Evolutionary conservation across 2,329 filamentous ascomycete species (phyloP), one percentile per base, ranked within the genome.

Genomic region (Stylonectria norvegica): DNA sequence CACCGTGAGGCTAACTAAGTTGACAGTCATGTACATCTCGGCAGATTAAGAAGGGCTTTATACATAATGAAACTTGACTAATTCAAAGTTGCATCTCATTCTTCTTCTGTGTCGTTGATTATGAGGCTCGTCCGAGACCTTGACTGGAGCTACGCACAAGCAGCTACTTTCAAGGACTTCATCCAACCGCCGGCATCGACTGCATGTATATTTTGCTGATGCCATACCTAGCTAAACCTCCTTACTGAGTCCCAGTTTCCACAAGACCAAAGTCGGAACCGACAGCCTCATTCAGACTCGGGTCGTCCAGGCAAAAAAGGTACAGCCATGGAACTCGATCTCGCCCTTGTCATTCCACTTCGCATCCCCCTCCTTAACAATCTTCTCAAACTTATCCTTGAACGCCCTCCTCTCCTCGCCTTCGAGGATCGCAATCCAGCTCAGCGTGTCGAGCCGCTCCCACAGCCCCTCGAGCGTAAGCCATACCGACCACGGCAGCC

Each of bases 11-110:
- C 51, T 58, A 37, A 59, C 40, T 1, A 9, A 5, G 4, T 15
- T 27, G 5, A 16, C 23, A 85, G 81, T 85, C 43, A 85, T 84
- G 80, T 85, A 85, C 55, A 85, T 85, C 50, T 82, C 80, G 18
- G 80, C 80, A 45, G 80, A 83, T 56, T 77, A 66, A 66, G 69
- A 48, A 63, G 38, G 30, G 22, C 6, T 39, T 45, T 16, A 37
- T 37, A 34, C 36, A 47, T 42, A 37, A 48, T 50, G 42, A 49
- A 50, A 46, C 40, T 36, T 32, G 27, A 30, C 15, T 30, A 30
- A 30, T 15, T 30, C 12, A 33, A 46, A 34, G 28, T 47, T 42
- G 32, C 44, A 34, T 30, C 31, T 42, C 27, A 32, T 45, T 38
- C 33, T 30, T 36, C 15, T 20, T 20, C n/a, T n/a, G n/a, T n/a